Conservation (phyloP, 768 basidiomycete species). For the Mycena polygramma region DNA sequence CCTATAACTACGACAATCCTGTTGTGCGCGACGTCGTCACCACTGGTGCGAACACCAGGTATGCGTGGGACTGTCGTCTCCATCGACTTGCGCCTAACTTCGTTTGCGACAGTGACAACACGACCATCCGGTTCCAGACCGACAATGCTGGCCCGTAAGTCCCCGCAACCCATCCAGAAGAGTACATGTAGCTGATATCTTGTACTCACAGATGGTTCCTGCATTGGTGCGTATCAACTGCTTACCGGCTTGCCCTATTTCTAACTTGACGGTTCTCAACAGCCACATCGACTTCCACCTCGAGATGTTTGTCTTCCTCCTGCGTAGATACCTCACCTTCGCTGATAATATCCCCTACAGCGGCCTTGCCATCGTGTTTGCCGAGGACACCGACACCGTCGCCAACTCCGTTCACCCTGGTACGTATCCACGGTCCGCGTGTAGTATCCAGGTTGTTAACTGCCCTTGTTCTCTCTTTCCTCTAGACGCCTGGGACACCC, state of each 20-base stretch:
- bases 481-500: conserved; percentile 42
- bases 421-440: background rate
- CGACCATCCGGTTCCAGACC: conserved; percentile 55
- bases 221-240: conserved; percentile 43
- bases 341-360: background rate
- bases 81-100: background rate
- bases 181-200: background rate
- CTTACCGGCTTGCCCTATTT: too few relatives aligned
- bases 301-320: conserved; percentile 42
- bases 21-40: conserved; percentile 66
- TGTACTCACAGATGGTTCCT: conserved; percentile 41
- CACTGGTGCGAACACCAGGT: conserved; percentile 42
- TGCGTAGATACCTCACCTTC: background rate
- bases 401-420: conserved; percentile 9
- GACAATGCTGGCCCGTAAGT: conserved; percentile 51
- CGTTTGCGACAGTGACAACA: conserved; percentile 42
- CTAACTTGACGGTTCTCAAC: too few relatives aligned
- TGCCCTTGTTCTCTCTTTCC: background rate
- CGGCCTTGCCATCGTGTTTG: conserved; percentile 25
- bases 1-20: conserved; percentile 61
- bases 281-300: conserved; percentile 56
- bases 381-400: conserved; percentile 21
- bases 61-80: background rate
- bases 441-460: too few relatives aligned
- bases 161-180: too few relatives aligned